phyloP scores from a whole-genome alignment of 805 yeast species.

The Danielozyma ontarioensis region DNA sequence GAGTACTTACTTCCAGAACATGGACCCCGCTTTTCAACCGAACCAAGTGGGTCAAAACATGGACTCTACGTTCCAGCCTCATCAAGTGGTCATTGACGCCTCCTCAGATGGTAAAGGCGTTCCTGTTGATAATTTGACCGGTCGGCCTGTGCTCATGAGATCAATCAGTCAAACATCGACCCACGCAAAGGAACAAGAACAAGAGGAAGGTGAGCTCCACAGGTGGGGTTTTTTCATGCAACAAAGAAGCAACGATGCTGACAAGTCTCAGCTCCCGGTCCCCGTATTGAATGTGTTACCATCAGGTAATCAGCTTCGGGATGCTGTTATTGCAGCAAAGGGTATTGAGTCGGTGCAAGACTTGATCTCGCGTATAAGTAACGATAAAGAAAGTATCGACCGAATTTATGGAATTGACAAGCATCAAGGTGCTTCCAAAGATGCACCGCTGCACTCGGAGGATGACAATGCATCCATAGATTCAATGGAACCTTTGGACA shows the following conservation, averaged over 20 bases:
- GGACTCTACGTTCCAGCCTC: constrained; percentile 44
- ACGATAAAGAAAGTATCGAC: constrained; percentile 47
- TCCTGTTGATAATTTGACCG: constrained; percentile 65
- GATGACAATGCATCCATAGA: constrained; percentile 24
- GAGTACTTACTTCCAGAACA: constrained; percentile 15
- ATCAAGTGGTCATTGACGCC: constrained; percentile 66
- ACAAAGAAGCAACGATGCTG: constrained; percentile 43
- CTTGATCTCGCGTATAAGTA: constrained; percentile 59
- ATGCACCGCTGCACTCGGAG: background rate
- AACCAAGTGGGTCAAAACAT: constrained; percentile 54
- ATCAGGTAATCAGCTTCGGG: constrained; percentile 50
- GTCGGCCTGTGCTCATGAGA: constrained; percentile 63
- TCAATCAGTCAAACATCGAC: constrained; percentile 59
- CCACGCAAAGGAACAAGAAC: constrained; percentile 73
- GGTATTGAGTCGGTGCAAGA: constrained; percentile 69
- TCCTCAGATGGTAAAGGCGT: constrained; percentile 46
- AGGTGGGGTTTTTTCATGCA: constrained; percentile 79
- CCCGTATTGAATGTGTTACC: constrained; percentile 42
- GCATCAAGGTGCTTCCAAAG: background rate
- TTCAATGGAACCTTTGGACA: constrained; percentile 14
- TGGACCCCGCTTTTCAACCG: constrained; percentile 38
- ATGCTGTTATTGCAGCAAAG: constrained; percentile 66
- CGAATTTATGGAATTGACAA: constrained; percentile 35
- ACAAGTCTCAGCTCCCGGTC: constrained; percentile 9
- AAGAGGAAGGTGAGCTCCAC: constrained; percentile 90